Conservation (phyloP, 2,329 filamentous ascomycete genomes). For the Dothidotthia symphoricarpi region DNA sequence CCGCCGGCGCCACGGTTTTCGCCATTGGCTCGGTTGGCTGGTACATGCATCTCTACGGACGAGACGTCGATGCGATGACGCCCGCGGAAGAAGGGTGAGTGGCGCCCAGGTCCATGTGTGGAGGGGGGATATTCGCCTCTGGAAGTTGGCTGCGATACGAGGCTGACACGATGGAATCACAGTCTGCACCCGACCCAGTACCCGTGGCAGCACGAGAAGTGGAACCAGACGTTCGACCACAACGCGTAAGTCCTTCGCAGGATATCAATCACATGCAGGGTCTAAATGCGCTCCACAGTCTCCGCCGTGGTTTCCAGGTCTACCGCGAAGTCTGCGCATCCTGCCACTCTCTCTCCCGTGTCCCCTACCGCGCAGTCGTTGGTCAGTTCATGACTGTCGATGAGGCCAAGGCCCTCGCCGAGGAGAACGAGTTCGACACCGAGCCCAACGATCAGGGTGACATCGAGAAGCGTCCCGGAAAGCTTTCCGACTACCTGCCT, state of each 20-base stretch:
- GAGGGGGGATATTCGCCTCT: slow-evolving; percentile 26
- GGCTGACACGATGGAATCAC: slow-evolving; percentile 26
- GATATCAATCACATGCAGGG: background rate
- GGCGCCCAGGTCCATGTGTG: slow-evolving; percentile 13
- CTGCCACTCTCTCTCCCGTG: slow-evolving; percentile 93
- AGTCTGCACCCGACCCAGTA: slow-evolving; percentile 91
- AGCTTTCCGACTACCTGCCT: slow-evolving; percentile 96
- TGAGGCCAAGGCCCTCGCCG: slow-evolving; percentile 94
- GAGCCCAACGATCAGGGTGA: slow-evolving; percentile 98
- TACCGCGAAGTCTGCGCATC: slow-evolving; percentile 98
- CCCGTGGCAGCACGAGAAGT: slow-evolving; percentile 92
- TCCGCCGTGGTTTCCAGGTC: slow-evolving; percentile 98
- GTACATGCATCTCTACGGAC: slow-evolving; percentile 96
- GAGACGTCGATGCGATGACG: slow-evolving; percentile 82
- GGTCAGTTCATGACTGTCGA: slow-evolving; percentile 92
- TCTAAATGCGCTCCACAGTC: slow-evolving; percentile 52
- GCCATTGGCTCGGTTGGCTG: slow-evolving; percentile 88
- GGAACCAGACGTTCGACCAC: slow-evolving; percentile 95
- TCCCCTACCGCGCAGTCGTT: slow-evolving; percentile 90
- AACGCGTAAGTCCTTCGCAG: slow-evolving; percentile 68
- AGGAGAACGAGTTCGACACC: slow-evolving; percentile 97
- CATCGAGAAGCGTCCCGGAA: slow-evolving; percentile 97
- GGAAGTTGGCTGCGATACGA: slow-evolving; percentile 27
- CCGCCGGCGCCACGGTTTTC: slow-evolving; percentile 79
- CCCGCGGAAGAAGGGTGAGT: slow-evolving; percentile 98